Base-by-base conservation (phyloP, 257 asterid species). In the Scutellaria barbata region DNA sequence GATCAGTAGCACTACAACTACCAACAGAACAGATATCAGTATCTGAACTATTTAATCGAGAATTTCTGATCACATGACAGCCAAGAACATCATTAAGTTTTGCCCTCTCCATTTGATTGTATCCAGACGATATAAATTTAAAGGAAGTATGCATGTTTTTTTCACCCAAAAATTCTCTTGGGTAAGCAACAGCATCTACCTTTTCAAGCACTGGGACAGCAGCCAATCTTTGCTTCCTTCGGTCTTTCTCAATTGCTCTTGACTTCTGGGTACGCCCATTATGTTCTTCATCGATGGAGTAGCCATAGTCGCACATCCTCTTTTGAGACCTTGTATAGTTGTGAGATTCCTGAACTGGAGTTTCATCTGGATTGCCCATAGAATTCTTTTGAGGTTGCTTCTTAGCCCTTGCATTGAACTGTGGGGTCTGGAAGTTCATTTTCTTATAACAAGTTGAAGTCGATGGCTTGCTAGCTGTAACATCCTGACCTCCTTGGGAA, bases 181-280 rank as follows among this genome's bases (percentile, higher is more conserved):
- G 85, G 90, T 77, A 85, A 84, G 87, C 76, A 85, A 83, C 90
- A 87, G 83, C 85, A 82, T 82, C 88, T 81, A 85, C 89, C 92
- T 88, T 84, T 71, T 85, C 87, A 50, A 72, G 81, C 47, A 45
- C 57, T 12, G 81, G 84, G 56, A 64, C 67, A 40, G 72, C 68
- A 54, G 54, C 71, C 74, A 76, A 52, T 64, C 77, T 79, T 56
- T 74, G 85, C 69, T 57, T 77, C 68, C 45, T 71, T 68, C 81
- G 74, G 22, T 78, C 84, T 57, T 79, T 87, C 76, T 84, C 82
- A 42, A 83, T 71, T 66, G 76, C 86, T 84, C 85, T 80, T 64
- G 71, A 30, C 75, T 85, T 83, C 40, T 77, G 74, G 79, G 52
- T 35, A 51, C 45, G 82, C 55, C 75, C 83, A 54, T 85, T 59